Conservation (phyloP, 139 green algal genomes). For the Dunaliella primolecta region DNA sequence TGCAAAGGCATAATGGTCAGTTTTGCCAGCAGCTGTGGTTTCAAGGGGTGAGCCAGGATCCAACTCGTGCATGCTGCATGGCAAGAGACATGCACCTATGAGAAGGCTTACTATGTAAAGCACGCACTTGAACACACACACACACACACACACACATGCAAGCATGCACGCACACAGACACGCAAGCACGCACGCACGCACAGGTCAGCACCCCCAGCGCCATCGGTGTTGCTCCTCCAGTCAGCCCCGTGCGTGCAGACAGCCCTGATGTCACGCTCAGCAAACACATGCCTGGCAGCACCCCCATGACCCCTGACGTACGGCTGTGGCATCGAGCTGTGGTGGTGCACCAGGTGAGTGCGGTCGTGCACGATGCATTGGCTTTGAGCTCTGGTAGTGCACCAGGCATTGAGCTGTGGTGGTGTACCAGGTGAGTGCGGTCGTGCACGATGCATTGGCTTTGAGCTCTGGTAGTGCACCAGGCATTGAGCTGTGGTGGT, state of each 20-base stretch:
- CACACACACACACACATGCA: background rate
- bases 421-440: conserved; percentile 57
- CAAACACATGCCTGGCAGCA: conserved; percentile 31
- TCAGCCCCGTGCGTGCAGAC: conserved; percentile 14
- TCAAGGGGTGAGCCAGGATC: no score
- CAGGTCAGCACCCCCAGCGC: conserved; percentile 15
- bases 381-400: conserved; percentile 9
- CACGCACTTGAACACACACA: background rate
- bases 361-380: background rate
- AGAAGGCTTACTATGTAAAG: background rate
- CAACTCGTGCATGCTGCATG: no score
- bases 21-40: no score
- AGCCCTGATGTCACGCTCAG: conserved; percentile 46
- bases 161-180: background rate
- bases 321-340: conserved; percentile 88
- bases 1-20: no score
- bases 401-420: conserved; percentile 88
- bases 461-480: conserved; percentile 14
- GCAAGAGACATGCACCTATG: no score
- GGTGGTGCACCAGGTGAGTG: conserved; percentile 73
- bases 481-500: conserved; percentile 93
- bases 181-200: background rate
- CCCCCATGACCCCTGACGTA: conserved; percentile 76
- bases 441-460: background rate
- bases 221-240: background rate